These are phyloP conservation scores for Saturnispora bothae DNA, from an alignment of 805 yeast species.

Conservation along the genomic window DNA sequence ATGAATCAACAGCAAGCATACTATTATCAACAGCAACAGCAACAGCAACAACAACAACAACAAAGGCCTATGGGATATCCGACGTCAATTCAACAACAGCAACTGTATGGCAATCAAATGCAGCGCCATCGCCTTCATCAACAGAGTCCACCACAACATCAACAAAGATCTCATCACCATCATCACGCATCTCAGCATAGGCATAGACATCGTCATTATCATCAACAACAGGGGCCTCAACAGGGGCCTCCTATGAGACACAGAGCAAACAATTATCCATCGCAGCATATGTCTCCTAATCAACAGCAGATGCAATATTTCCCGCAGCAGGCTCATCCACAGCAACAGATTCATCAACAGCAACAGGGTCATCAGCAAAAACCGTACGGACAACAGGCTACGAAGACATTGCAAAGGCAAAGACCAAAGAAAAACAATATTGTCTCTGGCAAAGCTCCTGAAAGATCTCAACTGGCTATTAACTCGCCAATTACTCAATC, in stretches of 20 bases:
- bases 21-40: background rate
- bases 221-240: too few species aligned
- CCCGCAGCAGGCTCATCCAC: conserved; percentile 2
- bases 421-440: background rate
- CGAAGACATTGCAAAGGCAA: conserved; percentile 3
- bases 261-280: too few species aligned
- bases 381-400: background rate
- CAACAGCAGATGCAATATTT: conserved; percentile 1
- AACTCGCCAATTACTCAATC: background rate
- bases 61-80: background rate
- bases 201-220: background rate
- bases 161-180: background rate
- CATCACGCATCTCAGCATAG: background rate
- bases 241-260: too few species aligned
- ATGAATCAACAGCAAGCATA: background rate
- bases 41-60: conserved; percentile 3
- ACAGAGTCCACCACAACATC: too few species aligned
- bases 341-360: background rate
- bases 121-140: too few species aligned
- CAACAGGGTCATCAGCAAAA: conserved; percentile 9
- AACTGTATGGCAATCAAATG: too few species aligned
- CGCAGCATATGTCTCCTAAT: too few species aligned
- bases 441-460: background rate
- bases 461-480: background rate
- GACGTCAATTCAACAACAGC: background rate